Evolutionary conservation across 805 yeast genomes (phyloP).

Genomic region (Saccharomycopsis sp.): DNA sequence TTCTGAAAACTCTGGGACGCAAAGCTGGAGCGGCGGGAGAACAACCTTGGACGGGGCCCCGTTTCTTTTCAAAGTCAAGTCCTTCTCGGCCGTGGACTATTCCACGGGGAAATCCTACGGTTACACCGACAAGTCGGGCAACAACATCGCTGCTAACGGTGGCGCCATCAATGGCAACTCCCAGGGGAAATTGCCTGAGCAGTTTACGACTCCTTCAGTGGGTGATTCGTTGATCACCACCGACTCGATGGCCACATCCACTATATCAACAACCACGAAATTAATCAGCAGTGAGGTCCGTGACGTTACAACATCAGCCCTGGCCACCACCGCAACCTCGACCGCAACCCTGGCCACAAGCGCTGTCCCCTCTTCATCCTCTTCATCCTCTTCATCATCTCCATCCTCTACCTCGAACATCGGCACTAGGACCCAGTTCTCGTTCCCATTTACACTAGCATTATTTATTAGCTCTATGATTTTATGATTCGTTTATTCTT

Average conservation of each 20-base stretch:
- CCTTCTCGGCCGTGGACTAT: slow-evolving; percentile 56
- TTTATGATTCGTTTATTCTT: too few species aligned
- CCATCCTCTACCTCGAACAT: too few species aligned
- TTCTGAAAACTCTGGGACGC: slow-evolving; percentile 57
- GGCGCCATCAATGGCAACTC: slow-evolving; percentile 49
- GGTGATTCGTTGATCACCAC: slow-evolving; percentile 92
- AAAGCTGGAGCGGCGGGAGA: slow-evolving; percentile 75
- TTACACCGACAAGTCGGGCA: slow-evolving; percentile 28
- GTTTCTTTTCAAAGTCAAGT: slow-evolving; percentile 55
- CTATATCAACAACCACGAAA: too few species aligned
- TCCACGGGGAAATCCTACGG: slow-evolving; percentile 52
- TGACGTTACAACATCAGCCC: slow-evolving; percentile 96
- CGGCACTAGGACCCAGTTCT: too few species aligned
- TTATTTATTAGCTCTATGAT: too few species aligned
- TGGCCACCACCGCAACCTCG: background rate
- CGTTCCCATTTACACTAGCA: too few species aligned
- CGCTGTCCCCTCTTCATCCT: too few species aligned
- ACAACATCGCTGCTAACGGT: slow-evolving; percentile 29
- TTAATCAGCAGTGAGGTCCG: too few species aligned
- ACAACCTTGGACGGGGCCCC: slow-evolving; percentile 62
- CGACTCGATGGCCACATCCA: too few species aligned
- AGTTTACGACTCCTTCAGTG: slow-evolving; percentile 33
- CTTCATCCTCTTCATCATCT: too few species aligned
- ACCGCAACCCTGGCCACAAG: background rate
- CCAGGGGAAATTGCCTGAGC: slow-evolving; percentile 52